These are phyloP conservation scores for Amphicarpaea edgeworthii DNA, from an alignment of 306 rosid species.

Conservation along the genomic window DNA sequence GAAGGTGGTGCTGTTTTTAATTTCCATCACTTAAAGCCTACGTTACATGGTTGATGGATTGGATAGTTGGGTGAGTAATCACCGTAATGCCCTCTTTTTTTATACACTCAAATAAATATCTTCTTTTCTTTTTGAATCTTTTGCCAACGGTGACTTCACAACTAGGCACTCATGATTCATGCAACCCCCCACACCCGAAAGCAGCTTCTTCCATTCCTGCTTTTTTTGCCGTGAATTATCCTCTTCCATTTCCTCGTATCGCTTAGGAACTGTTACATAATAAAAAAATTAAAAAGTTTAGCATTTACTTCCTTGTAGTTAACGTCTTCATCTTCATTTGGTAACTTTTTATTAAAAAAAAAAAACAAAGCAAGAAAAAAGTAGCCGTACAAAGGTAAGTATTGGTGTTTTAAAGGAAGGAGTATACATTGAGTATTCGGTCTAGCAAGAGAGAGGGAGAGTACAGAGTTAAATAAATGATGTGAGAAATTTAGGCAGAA, in stretches of 20 bases:
- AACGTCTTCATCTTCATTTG: not conserved
- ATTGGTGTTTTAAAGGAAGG: not conserved
- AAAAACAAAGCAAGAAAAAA: not conserved
- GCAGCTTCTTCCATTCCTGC: not conserved
- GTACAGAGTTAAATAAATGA: not conserved
- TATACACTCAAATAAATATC: not conserved
- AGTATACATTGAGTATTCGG: not conserved
- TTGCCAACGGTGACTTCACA: constrained; percentile 45
- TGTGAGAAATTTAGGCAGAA: not conserved
- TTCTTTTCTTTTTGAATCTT: constrained; percentile 43
- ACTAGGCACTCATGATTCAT: constrained; percentile 33
- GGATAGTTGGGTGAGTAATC: constrained; percentile 58
- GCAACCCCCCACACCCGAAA: constrained; percentile 8
- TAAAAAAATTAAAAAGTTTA: too few relatives aligned
- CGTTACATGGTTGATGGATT: constrained; percentile 64
- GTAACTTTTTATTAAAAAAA: not conserved
- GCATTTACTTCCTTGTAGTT: constrained; percentile 12
- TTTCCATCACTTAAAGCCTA: constrained; percentile 81
- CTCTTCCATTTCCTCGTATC: not conserved
- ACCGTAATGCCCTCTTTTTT: constrained; percentile 61
- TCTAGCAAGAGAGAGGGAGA: not conserved
- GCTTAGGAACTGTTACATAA: not conserved
- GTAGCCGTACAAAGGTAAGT: too few relatives aligned
- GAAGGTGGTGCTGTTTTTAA: constrained; percentile 34
- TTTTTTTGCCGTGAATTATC: not conserved